These are phyloP conservation scores for Eucalyptus curtisii DNA, from an alignment of 345 rosid genomes.

Conservation along the genomic window DNA sequence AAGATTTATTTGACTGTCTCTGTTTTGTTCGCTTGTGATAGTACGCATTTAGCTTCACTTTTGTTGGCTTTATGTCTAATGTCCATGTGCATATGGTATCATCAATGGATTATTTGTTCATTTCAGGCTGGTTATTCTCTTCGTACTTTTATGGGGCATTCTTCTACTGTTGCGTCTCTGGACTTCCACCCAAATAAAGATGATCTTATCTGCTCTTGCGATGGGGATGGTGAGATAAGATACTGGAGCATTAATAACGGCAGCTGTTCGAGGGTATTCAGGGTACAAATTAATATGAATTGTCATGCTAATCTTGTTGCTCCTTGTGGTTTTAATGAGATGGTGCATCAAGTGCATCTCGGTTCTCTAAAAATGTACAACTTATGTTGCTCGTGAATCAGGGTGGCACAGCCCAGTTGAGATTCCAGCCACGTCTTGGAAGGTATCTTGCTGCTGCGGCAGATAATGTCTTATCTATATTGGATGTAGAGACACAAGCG, in stretches of 20 bases:
- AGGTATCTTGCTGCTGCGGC: conserved; percentile 88
- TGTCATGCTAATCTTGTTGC: not conserved
- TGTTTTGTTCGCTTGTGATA: not conserved
- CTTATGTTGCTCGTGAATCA: conserved; percentile 2
- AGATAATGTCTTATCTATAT: conserved; percentile 69
- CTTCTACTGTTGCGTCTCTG: conserved; percentile 57
- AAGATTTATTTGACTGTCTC: not conserved
- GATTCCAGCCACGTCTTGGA: conserved; percentile 90
- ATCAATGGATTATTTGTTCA: not conserved
- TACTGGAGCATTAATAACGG: conserved; percentile 91
- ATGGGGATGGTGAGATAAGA: conserved; percentile 79
- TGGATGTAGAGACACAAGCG: conserved; percentile 80
- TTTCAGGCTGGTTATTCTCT: conserved; percentile 81
- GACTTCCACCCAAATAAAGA: conserved; percentile 91
- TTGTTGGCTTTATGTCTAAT: not conserved
- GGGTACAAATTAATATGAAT: conserved; percentile 32
- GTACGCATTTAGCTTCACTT: not conserved
- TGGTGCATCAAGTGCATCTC: not conserved
- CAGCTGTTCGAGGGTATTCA: conserved; percentile 60
- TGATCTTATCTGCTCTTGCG: conserved; percentile 95
- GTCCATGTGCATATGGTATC: not conserved
- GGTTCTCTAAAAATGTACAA: not conserved
- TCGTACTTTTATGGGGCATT: conserved; percentile 78
- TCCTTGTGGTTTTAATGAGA: not conserved
- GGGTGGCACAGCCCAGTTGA: conserved; percentile 81